Percentiles rank a stretch among this genome's conserved stretches.
Conservation (phyloP, 2,329 filamentous ascomycete species). For the Zasmidium cellare region DNA sequence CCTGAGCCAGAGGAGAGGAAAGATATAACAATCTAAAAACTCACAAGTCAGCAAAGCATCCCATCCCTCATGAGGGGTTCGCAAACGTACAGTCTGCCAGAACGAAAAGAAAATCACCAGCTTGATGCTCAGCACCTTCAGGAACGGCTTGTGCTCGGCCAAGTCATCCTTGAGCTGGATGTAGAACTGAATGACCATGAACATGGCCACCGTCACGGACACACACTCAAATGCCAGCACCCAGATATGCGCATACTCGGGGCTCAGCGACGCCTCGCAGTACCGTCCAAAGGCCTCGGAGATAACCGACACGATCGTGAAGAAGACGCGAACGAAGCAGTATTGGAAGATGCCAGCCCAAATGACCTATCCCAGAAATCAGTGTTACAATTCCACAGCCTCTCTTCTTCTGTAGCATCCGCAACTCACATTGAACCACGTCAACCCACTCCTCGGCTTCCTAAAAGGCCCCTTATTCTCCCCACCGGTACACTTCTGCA, state of each 20-base stretch:
- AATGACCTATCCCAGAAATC: conserved; percentile 55
- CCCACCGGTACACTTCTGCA: conserved; percentile 70
- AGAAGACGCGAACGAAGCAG: conserved; percentile 75
- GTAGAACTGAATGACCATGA: conserved; percentile 85
- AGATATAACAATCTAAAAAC: conserved; percentile 56
- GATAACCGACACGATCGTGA: conserved; percentile 75
- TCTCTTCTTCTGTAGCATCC: not conserved
- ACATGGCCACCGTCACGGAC: conserved; percentile 82
- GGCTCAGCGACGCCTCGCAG: conserved; percentile 75
- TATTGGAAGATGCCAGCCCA: conserved; percentile 86
- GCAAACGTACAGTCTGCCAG: conserved; percentile 68
- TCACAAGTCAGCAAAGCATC: too few species aligned
- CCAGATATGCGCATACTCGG: conserved; percentile 83
- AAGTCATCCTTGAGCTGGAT: conserved; percentile 71
- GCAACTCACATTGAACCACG: conserved; percentile 74
- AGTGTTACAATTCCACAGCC: conserved; percentile 10
- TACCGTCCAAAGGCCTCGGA: conserved; percentile 69
- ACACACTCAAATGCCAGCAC: conserved; percentile 69
- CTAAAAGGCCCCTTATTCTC: conserved; percentile 66
- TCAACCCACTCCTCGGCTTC: conserved; percentile 76
- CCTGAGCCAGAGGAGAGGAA: conserved; percentile 62
- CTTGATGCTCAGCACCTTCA: conserved; percentile 86
- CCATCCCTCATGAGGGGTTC: too few species aligned
- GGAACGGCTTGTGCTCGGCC: conserved; percentile 67
- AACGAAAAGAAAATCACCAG: conserved; percentile 89